These are phyloP conservation scores for Carex scoparia DNA, from an alignment of 176 grass and related monocot species.

Conservation along the genomic window DNA sequence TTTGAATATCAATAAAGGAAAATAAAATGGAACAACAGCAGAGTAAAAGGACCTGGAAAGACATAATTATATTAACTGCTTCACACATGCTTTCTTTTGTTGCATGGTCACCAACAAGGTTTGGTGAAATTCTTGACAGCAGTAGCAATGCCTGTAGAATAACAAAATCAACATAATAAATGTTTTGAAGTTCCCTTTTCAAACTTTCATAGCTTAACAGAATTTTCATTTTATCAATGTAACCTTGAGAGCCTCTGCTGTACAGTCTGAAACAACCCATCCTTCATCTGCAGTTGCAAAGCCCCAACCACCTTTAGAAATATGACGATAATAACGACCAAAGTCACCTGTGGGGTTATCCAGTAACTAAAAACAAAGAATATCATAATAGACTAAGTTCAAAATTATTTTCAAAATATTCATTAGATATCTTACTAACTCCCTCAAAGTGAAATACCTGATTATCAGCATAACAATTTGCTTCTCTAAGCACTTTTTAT, in stretches of 20 bases:
- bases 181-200: neutral
- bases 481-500: neutral
- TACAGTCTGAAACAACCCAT: slow-evolving; percentile 72
- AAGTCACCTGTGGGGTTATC: slow-evolving; percentile 59
- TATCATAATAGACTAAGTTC: neutral
- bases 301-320: slow-evolving; percentile 69
- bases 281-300: slow-evolving; percentile 63
- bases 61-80: neutral
- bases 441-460: neutral
- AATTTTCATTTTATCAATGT: neutral
- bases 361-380: slow-evolving; percentile 37
- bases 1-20: too few species aligned
- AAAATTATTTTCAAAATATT: neutral
- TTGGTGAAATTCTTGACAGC: neutral
- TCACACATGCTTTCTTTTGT: slow-evolving; percentile 16
- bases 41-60: slow-evolving; percentile 21
- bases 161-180: neutral
- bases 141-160: slow-evolving; percentile 3
- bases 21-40: neutral
- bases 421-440: neutral
- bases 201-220: neutral
- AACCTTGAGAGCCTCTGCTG: slow-evolving; percentile 80
- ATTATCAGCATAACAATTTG: neutral
- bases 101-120: slow-evolving; percentile 21
- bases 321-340: slow-evolving; percentile 44